Percentiles rank a stretch among this genome's conserved stretches.
These are phyloP conservation scores for Ogataea trehaloabstinens DNA, from an alignment of 805 yeast species.

Conservation along the genomic window DNA sequence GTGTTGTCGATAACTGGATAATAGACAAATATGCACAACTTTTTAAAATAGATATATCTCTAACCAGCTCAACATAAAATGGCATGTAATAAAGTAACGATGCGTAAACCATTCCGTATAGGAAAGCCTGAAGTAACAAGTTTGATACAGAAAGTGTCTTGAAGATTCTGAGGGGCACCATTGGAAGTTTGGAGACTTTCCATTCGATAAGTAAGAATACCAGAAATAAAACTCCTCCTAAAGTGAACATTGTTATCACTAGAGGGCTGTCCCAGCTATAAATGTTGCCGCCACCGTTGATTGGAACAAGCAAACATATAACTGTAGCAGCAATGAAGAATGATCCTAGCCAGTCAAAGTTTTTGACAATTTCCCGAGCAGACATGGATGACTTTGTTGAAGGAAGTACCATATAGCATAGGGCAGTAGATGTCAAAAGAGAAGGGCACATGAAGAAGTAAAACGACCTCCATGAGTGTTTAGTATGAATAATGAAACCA, in stretches of 20 bases:
- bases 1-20: not conserved
- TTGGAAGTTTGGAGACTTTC: not conserved
- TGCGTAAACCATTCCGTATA: not conserved
- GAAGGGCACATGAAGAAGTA: constrained; percentile 1
- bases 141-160: not conserved
- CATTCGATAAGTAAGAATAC: constrained; percentile 5
- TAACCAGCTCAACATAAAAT: constrained; percentile 1
- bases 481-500: not conserved
- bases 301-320: constrained; percentile 4
- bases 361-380: not conserved
- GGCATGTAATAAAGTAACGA: constrained; percentile 1
- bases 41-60: not conserved
- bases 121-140: not conserved
- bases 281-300: constrained; percentile 1
- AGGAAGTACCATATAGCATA: not conserved
- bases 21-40: constrained; percentile 1
- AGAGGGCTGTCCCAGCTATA: constrained; percentile 5
- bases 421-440: not conserved
- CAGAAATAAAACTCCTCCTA: constrained; percentile 4
- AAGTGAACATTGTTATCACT: constrained; percentile 4
- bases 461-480: constrained; percentile 1
- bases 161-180: not conserved
- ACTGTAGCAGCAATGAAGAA: not conserved
- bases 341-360: not conserved
- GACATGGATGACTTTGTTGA: not conserved